Percentiles rank a stretch among this genome's conserved stretches.
Conservation (phyloP, 1,284 basidiomycete species). For the Leccinum angustisporum region DNA sequence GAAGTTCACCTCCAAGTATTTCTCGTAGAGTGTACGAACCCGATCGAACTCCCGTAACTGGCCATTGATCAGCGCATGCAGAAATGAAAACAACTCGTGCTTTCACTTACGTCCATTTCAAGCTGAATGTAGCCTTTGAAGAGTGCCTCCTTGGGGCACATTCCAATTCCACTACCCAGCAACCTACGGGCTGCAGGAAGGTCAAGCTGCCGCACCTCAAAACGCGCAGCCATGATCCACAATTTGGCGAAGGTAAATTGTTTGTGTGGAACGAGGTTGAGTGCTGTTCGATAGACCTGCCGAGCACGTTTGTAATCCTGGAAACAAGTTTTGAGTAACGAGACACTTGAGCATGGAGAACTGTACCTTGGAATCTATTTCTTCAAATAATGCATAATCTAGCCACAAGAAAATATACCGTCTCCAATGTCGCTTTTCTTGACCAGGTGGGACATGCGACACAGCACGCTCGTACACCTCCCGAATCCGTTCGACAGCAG, state of each 20-base stretch:
- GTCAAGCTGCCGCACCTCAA: conserved; percentile 87
- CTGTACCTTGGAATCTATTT: conserved; percentile 85
- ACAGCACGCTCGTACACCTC: conserved; percentile 97
- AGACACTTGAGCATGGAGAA: not conserved
- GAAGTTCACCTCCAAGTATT: conserved; percentile 79
- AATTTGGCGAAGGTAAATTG: conserved; percentile 97
- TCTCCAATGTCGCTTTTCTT: conserved; percentile 90
- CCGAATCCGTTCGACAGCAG: conserved; percentile 65
- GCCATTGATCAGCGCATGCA: conserved; percentile 12
- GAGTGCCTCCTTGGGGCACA: conserved; percentile 92
- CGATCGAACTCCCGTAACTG: conserved; percentile 93
- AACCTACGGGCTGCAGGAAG: conserved; percentile 86
- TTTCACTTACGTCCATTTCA: conserved; percentile 72
- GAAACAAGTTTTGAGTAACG: conserved; percentile 7
- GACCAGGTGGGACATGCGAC: conserved; percentile 90
- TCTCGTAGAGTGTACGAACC: conserved; percentile 90
- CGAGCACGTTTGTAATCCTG: conserved; percentile 83
- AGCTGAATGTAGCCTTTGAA: conserved; percentile 95
- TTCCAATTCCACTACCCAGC: conserved; percentile 88
- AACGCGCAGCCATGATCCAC: conserved; percentile 89
- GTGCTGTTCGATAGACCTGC: conserved; percentile 90
- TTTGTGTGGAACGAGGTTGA: conserved; percentile 91
- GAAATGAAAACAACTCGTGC: not conserved
- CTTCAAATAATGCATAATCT: conserved; percentile 96
- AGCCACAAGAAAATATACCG: conserved; percentile 98